Evolutionary conservation across 148 eudicot species (phyloP).

Genomic region (Heliamphora exappendiculata): DNA sequence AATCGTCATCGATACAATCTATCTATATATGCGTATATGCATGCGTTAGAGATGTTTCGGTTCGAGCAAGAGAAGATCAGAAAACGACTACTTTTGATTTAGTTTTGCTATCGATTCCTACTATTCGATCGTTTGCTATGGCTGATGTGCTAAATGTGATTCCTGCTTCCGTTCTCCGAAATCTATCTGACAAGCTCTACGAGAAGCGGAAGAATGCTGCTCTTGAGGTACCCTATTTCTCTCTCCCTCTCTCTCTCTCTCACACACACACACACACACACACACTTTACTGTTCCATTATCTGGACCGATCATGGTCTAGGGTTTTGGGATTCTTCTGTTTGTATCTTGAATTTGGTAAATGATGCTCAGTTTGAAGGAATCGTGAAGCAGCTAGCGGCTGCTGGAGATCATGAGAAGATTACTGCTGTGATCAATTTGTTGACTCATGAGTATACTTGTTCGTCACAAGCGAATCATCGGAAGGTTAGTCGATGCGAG

Average conservation of each 20-base stretch:
- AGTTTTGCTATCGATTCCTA: not conserved
- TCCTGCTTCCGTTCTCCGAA: conserved; percentile 71
- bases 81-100: conserved; percentile 12
- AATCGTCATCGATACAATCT: not conserved
- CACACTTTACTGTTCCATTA: not conserved
- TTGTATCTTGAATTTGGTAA: conserved; percentile 5
- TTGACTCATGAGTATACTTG: conserved; percentile 56
- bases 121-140: conserved; percentile 31
- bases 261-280: no score
- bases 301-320: not conserved
- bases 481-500: conserved; percentile 39
- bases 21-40: not conserved
- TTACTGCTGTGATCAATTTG: conserved; percentile 67
- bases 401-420: conserved; percentile 74
- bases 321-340: not conserved
- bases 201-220: conserved; percentile 99
- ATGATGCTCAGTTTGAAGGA: conserved; percentile 70
- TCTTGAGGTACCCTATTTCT: conserved; percentile 48
- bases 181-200: conserved; percentile 86
- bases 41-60: conserved; percentile 15
- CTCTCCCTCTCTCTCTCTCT: not conserved
- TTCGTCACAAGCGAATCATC: conserved; percentile 84
- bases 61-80: conserved; percentile 27
- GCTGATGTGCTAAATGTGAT: conserved; percentile 53
- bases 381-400: conserved; percentile 67